Conservation (phyloP, 2,329 filamentous ascomycete genomes). For the Fonsecaea multimorphosa region DNA sequence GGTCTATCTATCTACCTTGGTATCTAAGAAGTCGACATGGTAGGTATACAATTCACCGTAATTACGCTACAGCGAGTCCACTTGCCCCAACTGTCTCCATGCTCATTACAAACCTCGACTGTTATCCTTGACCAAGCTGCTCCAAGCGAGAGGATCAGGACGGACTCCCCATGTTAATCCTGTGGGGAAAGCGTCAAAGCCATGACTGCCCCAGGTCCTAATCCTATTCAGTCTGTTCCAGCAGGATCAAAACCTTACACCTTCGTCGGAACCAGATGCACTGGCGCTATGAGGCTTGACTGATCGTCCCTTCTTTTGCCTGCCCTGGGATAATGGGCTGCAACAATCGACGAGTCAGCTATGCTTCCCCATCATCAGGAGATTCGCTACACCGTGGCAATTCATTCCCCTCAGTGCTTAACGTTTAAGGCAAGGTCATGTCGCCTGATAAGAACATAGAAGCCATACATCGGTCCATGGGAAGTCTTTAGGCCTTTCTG, state of each 20-base stretch:
- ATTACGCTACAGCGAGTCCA: not conserved
- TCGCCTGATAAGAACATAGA: slow-evolving; percentile 8
- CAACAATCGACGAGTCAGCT: not conserved
- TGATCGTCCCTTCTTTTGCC: not conserved
- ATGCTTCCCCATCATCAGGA: not conserved
- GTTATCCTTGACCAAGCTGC: not conserved
- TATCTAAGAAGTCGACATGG: too few species aligned
- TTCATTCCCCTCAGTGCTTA: not conserved
- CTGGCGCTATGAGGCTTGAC: not conserved
- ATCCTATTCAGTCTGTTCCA: not conserved
- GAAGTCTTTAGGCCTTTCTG: slow-evolving; percentile 1
- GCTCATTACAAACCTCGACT: not conserved
- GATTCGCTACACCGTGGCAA: not conserved
- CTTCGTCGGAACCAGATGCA: not conserved
- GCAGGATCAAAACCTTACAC: not conserved
- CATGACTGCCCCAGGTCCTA: not conserved
- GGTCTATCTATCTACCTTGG: not conserved
- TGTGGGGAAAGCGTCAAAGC: not conserved
- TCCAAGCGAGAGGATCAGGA: not conserved
- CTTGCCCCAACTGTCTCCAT: not conserved
- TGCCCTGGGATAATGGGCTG: not conserved
- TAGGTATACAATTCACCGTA: not conserved
- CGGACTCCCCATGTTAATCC: not conserved
- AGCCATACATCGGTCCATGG: slow-evolving; percentile 19
- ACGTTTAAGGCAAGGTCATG: not conserved